Percentiles rank a stretch among this genome's conserved stretches.
Conservation (phyloP, 345 rosid species). For the Erodium maritimum region DNA sequence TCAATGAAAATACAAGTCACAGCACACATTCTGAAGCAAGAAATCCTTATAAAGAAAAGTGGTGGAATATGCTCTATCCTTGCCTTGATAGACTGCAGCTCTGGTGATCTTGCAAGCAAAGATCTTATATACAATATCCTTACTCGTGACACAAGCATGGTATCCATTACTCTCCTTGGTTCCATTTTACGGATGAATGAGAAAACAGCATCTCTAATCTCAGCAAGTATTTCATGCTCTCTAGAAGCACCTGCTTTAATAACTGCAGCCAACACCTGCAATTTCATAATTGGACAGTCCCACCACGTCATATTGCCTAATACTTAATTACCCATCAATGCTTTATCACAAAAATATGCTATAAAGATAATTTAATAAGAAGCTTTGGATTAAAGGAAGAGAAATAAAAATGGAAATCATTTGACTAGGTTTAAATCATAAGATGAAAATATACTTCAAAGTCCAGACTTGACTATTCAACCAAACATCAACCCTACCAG, state of each 20-base stretch:
- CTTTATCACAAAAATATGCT: neutral
- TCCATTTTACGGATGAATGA: constrained; percentile 89
- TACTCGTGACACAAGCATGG: constrained; percentile 99
- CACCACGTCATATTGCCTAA: neutral
- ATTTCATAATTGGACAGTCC: constrained; percentile 9
- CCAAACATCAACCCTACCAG: constrained; percentile 42
- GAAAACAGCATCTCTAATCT: constrained; percentile 92
- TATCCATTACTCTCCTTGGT: constrained; percentile 89
- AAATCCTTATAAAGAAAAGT: constrained; percentile 2
- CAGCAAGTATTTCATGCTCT: constrained; percentile 99
- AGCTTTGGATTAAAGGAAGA: neutral
- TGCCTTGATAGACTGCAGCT: constrained; percentile 95
- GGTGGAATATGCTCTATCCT: constrained; percentile 5
- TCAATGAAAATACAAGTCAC: constrained; percentile 1
- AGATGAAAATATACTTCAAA: neutral
- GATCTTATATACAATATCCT: constrained; percentile 93
- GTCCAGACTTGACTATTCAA: constrained; percentile 3
- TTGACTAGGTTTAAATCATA: too few relatives aligned
- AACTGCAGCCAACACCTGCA: constrained; percentile 97
- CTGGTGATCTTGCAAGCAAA: constrained; percentile 92
- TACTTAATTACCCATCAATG: neutral
- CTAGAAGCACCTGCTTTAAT: constrained; percentile 99
- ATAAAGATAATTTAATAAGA: too few relatives aligned
- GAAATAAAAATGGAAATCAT: too few relatives aligned
- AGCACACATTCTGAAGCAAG: constrained; percentile 3